A percentile compares a stretch with the other conserved stretches of the same genome.
phyloP scores from a whole-genome alignment of 768 basidiomycete species.

The Pleurotus tuoliensis region DNA sequence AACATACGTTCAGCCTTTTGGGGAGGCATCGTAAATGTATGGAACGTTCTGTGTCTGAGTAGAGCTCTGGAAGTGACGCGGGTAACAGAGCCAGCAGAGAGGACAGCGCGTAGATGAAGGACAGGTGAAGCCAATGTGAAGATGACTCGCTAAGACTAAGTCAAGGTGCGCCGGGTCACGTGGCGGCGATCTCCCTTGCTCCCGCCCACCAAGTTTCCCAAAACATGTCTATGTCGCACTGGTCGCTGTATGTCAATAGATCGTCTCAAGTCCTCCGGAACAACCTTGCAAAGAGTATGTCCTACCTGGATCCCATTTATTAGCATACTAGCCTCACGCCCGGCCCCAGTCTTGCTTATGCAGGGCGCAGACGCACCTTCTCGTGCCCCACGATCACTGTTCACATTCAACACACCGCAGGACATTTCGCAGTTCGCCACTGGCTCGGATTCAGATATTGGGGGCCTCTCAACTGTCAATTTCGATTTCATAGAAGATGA shows the following conservation, averaged over 20 bases:
- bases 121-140: too few species aligned
- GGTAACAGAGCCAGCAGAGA: too few species aligned
- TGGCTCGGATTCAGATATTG: constrained; percentile 88
- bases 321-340: not conserved
- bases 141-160: too few species aligned
- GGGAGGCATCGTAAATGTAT: too few species aligned
- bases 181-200: not conserved
- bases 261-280: constrained; percentile 33
- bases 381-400: constrained; percentile 61
- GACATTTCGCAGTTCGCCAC: constrained; percentile 64
- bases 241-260: constrained; percentile 34
- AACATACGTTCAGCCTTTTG: too few species aligned
- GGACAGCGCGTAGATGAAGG: too few species aligned
- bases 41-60: too few species aligned
- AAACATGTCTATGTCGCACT: constrained; percentile 23
- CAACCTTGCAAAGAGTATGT: constrained; percentile 30
- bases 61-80: too few species aligned
- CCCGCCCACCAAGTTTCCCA: not conserved
- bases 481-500: constrained; percentile 63
- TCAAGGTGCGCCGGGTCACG: not conserved
- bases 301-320: not conserved
- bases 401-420: constrained; percentile 55
- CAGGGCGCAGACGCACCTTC: constrained; percentile 64
- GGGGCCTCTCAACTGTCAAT: constrained; percentile 75
- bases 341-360: constrained; percentile 65